Percentiles rank a stretch among this genome's conserved stretches.
These are phyloP conservation scores for Skeletonema potamos DNA, from an alignment of 108 stramenopile genomes.

Conservation along the genomic window DNA sequence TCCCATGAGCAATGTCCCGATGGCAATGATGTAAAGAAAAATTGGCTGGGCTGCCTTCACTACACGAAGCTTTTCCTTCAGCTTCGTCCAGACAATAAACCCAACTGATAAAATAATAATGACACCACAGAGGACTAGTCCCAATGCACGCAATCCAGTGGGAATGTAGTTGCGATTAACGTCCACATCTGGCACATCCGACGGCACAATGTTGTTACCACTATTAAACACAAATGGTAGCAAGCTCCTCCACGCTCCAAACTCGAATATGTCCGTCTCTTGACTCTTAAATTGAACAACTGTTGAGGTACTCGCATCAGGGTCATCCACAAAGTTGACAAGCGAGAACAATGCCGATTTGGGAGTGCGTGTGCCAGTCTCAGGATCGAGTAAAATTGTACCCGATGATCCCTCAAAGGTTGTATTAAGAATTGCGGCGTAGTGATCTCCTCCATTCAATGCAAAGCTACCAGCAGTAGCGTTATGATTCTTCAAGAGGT, in stretches of 20 bases:
- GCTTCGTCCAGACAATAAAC: slow-evolving; percentile 42
- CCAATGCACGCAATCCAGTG: background rate
- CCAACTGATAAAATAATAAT: slow-evolving; percentile 24
- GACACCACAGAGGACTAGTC: slow-evolving; percentile 10
- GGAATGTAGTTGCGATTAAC: slow-evolving; percentile 12
- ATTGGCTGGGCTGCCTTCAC: slow-evolving; percentile 63
- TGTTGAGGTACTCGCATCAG: background rate
- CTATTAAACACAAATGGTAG: slow-evolving; percentile 38
- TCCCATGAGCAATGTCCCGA: slow-evolving; percentile 48
- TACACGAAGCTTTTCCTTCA: slow-evolving; percentile 30
- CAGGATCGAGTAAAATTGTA: slow-evolving; percentile 26
- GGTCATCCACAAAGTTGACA: slow-evolving; percentile 32
- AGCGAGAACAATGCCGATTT: slow-evolving; percentile 34
- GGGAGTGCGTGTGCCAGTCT: slow-evolving; percentile 49
- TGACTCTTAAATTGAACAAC: slow-evolving; percentile 23
- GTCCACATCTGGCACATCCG: slow-evolving; percentile 28
- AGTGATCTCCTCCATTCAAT: slow-evolving; percentile 45
- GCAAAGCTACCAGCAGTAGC: background rate
- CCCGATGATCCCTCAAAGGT: slow-evolving; percentile 49
- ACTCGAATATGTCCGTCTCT: slow-evolving; percentile 29
- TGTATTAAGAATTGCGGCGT: slow-evolving; percentile 24
- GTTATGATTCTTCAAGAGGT: background rate
- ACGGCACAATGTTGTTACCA: slow-evolving; percentile 39
- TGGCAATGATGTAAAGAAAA: slow-evolving; percentile 41
- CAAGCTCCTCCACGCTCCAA: slow-evolving; percentile 34